Base-by-base conservation (phyloP, 1,284 basidiomycete genomes). In the Vanrija humicola region DNA sequence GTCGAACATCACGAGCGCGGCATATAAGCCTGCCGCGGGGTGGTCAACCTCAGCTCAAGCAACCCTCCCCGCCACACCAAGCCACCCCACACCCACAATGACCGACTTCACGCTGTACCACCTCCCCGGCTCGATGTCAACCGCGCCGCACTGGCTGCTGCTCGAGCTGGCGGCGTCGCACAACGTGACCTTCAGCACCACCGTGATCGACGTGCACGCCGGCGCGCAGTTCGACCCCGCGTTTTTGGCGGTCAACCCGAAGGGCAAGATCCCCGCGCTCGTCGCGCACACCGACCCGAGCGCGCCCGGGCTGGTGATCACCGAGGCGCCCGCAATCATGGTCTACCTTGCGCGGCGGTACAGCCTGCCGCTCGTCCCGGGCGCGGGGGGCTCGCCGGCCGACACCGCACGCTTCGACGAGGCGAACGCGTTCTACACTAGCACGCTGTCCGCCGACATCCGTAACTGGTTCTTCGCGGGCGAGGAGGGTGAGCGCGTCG, bases 401-500 rank as follows among this genome's bases (percentile, higher is more conserved):
- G 46, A 44, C 21, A 54, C 50, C 12, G 53, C 57, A 0, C 38
- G 46, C 12, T 64, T 57, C 43, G 34, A 63, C 46, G 63, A 64
- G 49, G 57, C 54, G 18, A 54, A 59, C 49, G 25, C 56, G n/a
- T 63, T 46, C 40, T 49, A 64, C 43, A 56, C 59, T 48, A 62
- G 61, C 52, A 26, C 49, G 28, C 49, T 67, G n/a, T 52, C 58
- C 18, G 62, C 65, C 6, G 49, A 61, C 9, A 54, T 67, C 43
- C 54, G 65, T 14, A 62, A 64, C 50, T 63, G 59, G 61, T 53
- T 67, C 46, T 67, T 64, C 52, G 65, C 65, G 5, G 52, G 50
- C 21, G 59, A 50, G 38, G 56, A 58, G 46, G 50, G 44, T 12
- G 43, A 51, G 34, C 34, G 34, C 34, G 10, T 15, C 34, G 34